A percentile compares a stretch with the other conserved stretches of the same genome.
Conservation (phyloP, 495 filamentous ascomycete genomes). For the Aspergillus conjunctus region DNA sequence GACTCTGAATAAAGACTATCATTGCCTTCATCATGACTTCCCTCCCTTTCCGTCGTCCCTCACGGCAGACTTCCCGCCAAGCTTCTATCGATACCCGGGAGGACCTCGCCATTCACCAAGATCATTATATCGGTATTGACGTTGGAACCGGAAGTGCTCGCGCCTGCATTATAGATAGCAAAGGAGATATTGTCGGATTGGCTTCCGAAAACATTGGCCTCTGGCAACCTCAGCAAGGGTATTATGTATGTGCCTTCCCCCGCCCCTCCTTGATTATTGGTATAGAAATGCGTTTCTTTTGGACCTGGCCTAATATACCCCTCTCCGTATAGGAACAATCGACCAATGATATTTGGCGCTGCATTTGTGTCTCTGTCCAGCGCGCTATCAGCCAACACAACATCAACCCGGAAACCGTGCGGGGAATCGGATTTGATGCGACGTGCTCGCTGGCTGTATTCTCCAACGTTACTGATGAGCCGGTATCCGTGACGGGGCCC, state of each 20-base stretch:
- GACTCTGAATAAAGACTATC: background rate
- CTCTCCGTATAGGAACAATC: constrained; percentile 86
- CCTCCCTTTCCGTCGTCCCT: constrained; percentile 37
- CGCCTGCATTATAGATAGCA: constrained; percentile 88
- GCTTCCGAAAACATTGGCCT: constrained; percentile 89
- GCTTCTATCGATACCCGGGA: constrained; percentile 59
- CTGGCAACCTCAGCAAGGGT: constrained; percentile 89
- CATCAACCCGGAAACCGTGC: constrained; percentile 69
- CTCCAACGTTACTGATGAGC: constrained; percentile 82
- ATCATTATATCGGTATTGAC: constrained; percentile 89
- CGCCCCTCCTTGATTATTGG: background rate
- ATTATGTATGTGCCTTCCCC: constrained; percentile 64
- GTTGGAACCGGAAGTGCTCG: constrained; percentile 94
- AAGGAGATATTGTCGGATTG: constrained; percentile 89
- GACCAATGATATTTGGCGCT: constrained; percentile 91
- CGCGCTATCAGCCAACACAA: constrained; percentile 75
- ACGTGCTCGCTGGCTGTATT: constrained; percentile 96
- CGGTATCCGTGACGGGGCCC: constrained; percentile 83
- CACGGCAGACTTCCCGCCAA: constrained; percentile 49
- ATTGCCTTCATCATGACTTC: constrained; percentile 15
- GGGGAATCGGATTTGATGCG: constrained; percentile 93
- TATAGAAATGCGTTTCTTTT: background rate
- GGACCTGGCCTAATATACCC: background rate
- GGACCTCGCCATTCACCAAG: constrained; percentile 54
- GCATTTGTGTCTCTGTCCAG: constrained; percentile 81